phyloP scores from a whole-genome alignment of 352 stramenopile species.

The Blastocystis sp. region DNA sequence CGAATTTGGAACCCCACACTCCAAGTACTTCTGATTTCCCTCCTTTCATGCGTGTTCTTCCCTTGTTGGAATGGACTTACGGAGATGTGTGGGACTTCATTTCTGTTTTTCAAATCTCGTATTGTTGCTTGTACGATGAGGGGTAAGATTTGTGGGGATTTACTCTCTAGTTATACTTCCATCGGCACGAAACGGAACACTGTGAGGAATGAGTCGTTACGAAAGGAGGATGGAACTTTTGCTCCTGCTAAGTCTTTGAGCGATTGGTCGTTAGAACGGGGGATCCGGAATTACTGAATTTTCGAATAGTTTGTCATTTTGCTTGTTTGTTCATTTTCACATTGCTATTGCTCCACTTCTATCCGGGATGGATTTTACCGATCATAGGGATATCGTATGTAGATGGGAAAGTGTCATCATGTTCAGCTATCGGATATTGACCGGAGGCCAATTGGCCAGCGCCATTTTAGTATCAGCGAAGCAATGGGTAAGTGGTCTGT shows the following conservation, averaged over 20 bases:
- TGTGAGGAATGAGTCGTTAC: not conserved
- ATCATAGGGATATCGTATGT: not conserved
- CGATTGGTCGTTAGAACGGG: constrained; percentile 44
- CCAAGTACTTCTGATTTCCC: constrained; percentile 28
- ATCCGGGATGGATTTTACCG: not conserved
- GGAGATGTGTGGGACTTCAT: constrained; percentile 56
- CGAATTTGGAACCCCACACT: not conserved
- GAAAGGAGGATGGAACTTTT: not conserved
- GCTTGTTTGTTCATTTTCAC: not conserved
- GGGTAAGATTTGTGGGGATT: not conserved
- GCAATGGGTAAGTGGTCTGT: not conserved
- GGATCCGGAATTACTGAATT: not conserved
- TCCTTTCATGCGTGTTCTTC: constrained; percentile 49
- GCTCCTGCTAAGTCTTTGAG: not conserved
- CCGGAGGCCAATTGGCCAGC: not conserved
- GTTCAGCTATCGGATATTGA: not conserved
- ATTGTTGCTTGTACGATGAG: constrained; percentile 25
- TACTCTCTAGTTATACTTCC: constrained; percentile 23
- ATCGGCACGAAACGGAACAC: constrained; percentile 50
- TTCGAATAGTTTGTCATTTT: not conserved
- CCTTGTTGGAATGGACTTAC: constrained; percentile 46
- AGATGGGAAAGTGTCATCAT: not conserved
- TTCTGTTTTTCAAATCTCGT: constrained; percentile 22
- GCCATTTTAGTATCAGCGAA: constrained; percentile 49
- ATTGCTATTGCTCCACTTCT: not conserved